Conservation (phyloP, 202 grass and related monocot species). For the Eragrostis tef region DNA sequence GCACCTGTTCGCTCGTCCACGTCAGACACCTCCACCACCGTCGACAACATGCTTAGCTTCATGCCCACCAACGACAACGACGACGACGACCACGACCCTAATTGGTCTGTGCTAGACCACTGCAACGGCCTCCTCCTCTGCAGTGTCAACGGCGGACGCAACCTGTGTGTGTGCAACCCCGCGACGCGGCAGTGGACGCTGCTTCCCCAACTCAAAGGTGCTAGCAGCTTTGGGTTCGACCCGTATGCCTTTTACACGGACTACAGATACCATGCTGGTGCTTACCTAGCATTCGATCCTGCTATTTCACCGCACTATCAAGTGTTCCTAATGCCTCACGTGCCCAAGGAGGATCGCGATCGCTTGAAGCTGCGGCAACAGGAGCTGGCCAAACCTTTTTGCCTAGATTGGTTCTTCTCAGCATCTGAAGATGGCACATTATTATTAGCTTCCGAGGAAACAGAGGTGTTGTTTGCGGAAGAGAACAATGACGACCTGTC, state of each 20-base stretch:
- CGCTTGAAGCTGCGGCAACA: background rate
- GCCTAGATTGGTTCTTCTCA: background rate
- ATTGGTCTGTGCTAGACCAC: background rate
- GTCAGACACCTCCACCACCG: no score
- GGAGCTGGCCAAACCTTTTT: background rate
- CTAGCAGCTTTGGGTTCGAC: no score
- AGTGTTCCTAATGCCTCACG: background rate
- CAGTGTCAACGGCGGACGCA: background rate
- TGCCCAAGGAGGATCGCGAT: background rate
- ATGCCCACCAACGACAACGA: background rate
- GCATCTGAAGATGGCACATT: no score
- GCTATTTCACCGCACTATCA: slow-evolving; percentile 7
- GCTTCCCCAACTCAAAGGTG: no score
- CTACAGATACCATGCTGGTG: background rate
- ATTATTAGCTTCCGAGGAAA: no score
- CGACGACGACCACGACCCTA: no score
- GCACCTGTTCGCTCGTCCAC: background rate
- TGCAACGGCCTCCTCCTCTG: slow-evolving; percentile 2
- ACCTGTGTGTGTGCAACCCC: slow-evolving; percentile 4
- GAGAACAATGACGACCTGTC: background rate
- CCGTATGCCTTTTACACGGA: no score
- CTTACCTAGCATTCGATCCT: slow-evolving; percentile 2
- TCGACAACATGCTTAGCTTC: background rate
- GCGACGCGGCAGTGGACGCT: background rate
- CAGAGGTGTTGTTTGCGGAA: no score